phyloP scores from a whole-genome alignment of 2,329 filamentous ascomycete species.

The Aspergillus caelatus region DNA sequence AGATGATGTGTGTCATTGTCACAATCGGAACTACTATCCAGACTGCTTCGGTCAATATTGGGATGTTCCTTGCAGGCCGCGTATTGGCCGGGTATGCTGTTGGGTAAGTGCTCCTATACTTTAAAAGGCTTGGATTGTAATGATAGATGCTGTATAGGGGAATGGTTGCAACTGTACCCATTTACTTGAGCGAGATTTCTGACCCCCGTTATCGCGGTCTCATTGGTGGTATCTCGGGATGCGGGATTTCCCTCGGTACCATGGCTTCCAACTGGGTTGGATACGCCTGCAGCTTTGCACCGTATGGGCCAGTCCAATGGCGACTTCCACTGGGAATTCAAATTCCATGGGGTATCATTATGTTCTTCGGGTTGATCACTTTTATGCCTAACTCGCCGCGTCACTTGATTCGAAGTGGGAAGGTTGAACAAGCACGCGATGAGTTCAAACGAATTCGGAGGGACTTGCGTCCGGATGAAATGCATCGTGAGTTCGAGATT shows the following conservation, averaged over 20 bases:
- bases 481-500: slow-evolving; percentile 56
- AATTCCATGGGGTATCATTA: slow-evolving; percentile 58
- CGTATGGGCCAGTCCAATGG: slow-evolving; percentile 59
- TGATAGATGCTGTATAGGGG: slow-evolving; percentile 35
- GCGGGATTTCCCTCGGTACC: slow-evolving; percentile 59
- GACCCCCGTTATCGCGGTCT: slow-evolving; percentile 53
- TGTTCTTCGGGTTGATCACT: slow-evolving; percentile 57
- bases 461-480: slow-evolving; percentile 48
- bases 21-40: slow-evolving; percentile 59
- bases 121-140: not conserved
- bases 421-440: slow-evolving; percentile 51
- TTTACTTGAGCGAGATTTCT: slow-evolving; percentile 60
- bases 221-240: slow-evolving; percentile 58
- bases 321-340: slow-evolving; percentile 58
- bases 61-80: slow-evolving; percentile 57
- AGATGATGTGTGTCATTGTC: slow-evolving; percentile 57
- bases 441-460: slow-evolving; percentile 54
- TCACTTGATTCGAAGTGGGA: slow-evolving; percentile 55
- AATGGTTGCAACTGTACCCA: slow-evolving; percentile 56
- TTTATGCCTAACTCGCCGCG: slow-evolving; percentile 62
- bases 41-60: slow-evolving; percentile 58
- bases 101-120: slow-evolving; percentile 36
- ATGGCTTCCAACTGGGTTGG: slow-evolving; percentile 63
- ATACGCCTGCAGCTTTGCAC: slow-evolving; percentile 57
- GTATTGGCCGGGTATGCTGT: slow-evolving; percentile 52